These are phyloP conservation scores for Hyphopichia fennica DNA, from an alignment of 1,139 yeast genomes.

Conservation along the genomic window DNA sequence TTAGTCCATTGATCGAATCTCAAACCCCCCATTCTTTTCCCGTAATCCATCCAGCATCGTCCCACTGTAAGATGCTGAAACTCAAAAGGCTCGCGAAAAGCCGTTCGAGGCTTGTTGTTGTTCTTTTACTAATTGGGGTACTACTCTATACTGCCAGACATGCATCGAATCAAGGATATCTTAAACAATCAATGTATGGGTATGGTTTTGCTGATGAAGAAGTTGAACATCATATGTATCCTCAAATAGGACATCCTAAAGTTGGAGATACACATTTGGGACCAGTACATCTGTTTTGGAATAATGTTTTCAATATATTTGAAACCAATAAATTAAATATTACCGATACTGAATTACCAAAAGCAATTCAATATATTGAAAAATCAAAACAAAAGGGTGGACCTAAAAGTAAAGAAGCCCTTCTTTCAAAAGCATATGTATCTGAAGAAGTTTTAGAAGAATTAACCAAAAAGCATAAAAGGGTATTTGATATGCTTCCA, in stretches of 20 bases:
- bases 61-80: background rate
- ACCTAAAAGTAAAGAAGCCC: constrained; percentile 24
- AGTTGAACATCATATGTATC: no score
- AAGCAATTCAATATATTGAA: constrained; percentile 24
- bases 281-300: constrained; percentile 17
- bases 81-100: background rate
- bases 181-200: background rate
- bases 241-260: background rate
- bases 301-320: constrained; percentile 13
- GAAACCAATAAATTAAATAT: constrained; percentile 11
- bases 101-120: background rate
- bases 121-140: background rate
- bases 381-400: constrained; percentile 23
- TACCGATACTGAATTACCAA: constrained; percentile 12
- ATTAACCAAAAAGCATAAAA: constrained; percentile 24
- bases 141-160: background rate
- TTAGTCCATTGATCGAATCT: no score
- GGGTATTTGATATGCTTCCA: constrained; percentile 26
- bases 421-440: constrained; percentile 31
- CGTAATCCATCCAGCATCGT: no score
- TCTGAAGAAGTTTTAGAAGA: constrained; percentile 22
- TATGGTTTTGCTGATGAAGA: no score
- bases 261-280: constrained; percentile 11
- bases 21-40: no score
- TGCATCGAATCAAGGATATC: background rate